Percentiles rank a stretch among this genome's conserved stretches.
Evolutionary conservation across 176 grass and related monocot species (phyloP).

Genomic region (Bothriochloa decipiens): DNA sequence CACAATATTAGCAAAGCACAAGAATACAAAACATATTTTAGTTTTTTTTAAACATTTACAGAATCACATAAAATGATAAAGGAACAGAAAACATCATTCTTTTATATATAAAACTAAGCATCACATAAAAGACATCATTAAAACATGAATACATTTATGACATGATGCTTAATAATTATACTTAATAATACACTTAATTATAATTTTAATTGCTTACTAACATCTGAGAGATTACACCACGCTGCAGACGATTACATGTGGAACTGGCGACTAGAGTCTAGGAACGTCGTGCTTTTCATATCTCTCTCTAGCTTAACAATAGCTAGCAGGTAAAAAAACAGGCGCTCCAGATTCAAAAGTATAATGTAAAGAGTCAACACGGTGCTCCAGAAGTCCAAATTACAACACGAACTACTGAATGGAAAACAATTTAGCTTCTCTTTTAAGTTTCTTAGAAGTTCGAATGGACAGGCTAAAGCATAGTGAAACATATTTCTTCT

Average conservation of each 20-base stretch:
- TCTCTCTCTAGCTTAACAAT: background rate
- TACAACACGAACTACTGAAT: background rate
- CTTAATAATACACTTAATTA: too few species aligned
- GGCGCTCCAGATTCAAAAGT: background rate
- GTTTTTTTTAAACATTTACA: too few species aligned
- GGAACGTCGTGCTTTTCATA: background rate
- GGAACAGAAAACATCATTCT: too few species aligned
- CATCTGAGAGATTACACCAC: too few species aligned
- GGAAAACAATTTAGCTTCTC: background rate
- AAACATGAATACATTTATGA: too few species aligned
- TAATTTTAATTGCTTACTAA: too few species aligned
- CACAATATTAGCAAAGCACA: too few species aligned
- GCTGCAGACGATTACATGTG: background rate
- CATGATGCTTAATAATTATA: too few species aligned
- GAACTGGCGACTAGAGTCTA: background rate
- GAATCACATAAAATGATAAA: too few species aligned
- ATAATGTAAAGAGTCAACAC: background rate
- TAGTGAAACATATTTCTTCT: background rate
- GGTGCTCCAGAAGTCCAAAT: background rate
- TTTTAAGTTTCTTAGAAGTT: background rate
- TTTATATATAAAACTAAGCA: too few species aligned
- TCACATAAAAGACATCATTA: too few species aligned
- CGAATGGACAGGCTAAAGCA: background rate
- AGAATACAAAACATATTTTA: too few species aligned
- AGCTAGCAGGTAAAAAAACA: background rate